These are phyloP conservation scores for Groenewaldozyma salmanticensis DNA, from an alignment of 805 yeast species.

Conservation along the genomic window DNA sequence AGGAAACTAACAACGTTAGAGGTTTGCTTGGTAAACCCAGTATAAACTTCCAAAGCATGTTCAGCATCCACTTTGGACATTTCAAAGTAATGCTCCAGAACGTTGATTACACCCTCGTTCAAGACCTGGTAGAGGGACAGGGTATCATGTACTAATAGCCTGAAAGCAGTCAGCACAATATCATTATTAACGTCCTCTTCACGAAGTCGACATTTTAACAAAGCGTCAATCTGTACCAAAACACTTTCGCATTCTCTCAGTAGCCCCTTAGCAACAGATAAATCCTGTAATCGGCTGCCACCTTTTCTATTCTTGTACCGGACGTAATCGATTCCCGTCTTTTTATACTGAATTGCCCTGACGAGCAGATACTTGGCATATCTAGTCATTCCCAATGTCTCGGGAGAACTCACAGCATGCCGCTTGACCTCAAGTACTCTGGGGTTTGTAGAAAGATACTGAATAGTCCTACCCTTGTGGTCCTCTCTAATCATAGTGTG, in stretches of 20 bases:
- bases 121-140: slow-evolving; percentile 78
- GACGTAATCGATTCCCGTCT: slow-evolving; percentile 58
- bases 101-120: slow-evolving; percentile 91
- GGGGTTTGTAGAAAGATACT: slow-evolving; percentile 43
- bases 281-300: slow-evolving; percentile 53
- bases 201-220: slow-evolving; percentile 63
- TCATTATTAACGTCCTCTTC: slow-evolving; percentile 76
- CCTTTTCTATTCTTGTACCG: slow-evolving; percentile 39
- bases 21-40: slow-evolving; percentile 76
- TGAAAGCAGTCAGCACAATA: slow-evolving; percentile 70
- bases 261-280: slow-evolving; percentile 69
- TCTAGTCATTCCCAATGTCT: slow-evolving; percentile 36
- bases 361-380: slow-evolving; percentile 64
- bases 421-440: slow-evolving; percentile 38
- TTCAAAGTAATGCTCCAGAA: slow-evolving; percentile 91
- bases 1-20: slow-evolving; percentile 79
- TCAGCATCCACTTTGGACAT: slow-evolving; percentile 81
- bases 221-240: slow-evolving; percentile 66
- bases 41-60: slow-evolving; percentile 75
- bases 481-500: slow-evolving; percentile 95
- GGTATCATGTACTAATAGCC: slow-evolving; percentile 83
- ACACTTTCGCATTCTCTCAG: slow-evolving; percentile 80
- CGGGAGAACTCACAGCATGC: slow-evolving; percentile 24
- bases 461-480: slow-evolving; percentile 61
- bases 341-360: slow-evolving; percentile 54